Conservation (phyloP, 208 protist species). For the Kentomonas sorsogonicus region DNA sequence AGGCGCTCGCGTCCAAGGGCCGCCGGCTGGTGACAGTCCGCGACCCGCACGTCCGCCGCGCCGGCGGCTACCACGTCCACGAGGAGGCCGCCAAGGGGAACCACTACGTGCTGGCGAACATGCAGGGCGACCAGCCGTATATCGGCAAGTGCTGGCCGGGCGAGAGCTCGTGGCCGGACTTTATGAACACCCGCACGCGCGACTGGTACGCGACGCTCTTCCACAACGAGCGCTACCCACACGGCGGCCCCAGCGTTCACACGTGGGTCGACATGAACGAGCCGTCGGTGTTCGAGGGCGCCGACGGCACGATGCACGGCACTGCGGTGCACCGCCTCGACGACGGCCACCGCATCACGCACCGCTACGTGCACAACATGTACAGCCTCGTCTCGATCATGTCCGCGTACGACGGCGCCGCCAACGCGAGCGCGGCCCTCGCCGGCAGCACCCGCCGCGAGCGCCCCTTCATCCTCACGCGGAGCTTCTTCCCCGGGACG, state of each 20-base stretch:
- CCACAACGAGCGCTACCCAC: constrained; percentile 83
- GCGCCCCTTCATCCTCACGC: constrained; percentile 97
- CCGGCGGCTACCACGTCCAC: constrained; percentile 78
- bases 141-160: constrained; percentile 98
- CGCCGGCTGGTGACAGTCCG: constrained; percentile 96
- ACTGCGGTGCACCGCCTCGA: constrained; percentile 82
- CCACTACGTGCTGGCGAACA: constrained; percentile 91
- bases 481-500: constrained; percentile 97
- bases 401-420: constrained; percentile 85
- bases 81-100: constrained; percentile 53
- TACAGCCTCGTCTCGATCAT: constrained; percentile 93
- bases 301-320: constrained; percentile 93
- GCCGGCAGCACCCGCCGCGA: constrained; percentile 27
- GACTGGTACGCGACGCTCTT: constrained; percentile 93
- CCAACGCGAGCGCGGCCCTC: too few species aligned
- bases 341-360: constrained; percentile 63
- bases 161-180: constrained; percentile 91
- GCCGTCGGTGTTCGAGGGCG: constrained; percentile 96
- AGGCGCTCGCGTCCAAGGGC: constrained; percentile 86
- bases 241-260: constrained; percentile 88
- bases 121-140: constrained; percentile 62
- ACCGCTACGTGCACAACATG: constrained; percentile 98
- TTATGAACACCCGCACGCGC: constrained; percentile 87
- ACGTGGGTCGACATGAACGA: constrained; percentile 99
- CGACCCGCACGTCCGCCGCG: constrained; percentile 97